Evolutionary conservation across 306 rosid species (phyloP).

Genomic region (Alnus glutinosa): DNA sequence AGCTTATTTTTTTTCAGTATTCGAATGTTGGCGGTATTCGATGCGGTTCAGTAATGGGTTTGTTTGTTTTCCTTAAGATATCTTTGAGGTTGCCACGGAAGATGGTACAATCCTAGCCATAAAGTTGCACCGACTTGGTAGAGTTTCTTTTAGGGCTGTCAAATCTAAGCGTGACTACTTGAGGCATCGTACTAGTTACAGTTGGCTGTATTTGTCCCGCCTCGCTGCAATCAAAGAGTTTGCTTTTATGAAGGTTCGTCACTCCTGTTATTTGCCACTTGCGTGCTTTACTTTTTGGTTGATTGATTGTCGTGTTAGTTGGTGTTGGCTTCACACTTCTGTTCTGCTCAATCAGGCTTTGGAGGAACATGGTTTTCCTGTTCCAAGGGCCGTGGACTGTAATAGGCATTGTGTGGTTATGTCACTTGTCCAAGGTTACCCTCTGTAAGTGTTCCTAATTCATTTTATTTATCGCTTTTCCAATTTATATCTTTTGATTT

Average conservation of each 20-base stretch:
- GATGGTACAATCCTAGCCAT: slow-evolving; percentile 82
- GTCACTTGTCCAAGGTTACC: slow-evolving; percentile 91
- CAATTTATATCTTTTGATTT: not conserved
- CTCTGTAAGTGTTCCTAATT: slow-evolving; percentile 66
- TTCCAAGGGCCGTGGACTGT: slow-evolving; percentile 76
- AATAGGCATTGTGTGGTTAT: slow-evolving; percentile 90
- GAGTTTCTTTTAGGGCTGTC: slow-evolving; percentile 90
- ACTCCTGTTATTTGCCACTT: not conserved
- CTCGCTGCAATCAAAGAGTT: slow-evolving; percentile 92
- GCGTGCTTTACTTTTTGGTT: slow-evolving; percentile 6
- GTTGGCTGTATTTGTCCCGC: slow-evolving; percentile 91
- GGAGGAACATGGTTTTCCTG: slow-evolving; percentile 81
- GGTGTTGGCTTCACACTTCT: slow-evolving; percentile 15
- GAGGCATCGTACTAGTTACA: slow-evolving; percentile 80
- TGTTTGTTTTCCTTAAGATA: slow-evolving; percentile 52
- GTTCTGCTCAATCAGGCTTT: slow-evolving; percentile 61
- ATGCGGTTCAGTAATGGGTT: not conserved
- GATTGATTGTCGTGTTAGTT: slow-evolving; percentile 5
- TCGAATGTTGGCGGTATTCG: not conserved
- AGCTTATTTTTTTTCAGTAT: not conserved
- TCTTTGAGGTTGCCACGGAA: slow-evolving; percentile 87
- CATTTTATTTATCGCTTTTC: not conserved
- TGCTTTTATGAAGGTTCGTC: slow-evolving; percentile 87
- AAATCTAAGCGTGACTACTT: slow-evolving; percentile 95
- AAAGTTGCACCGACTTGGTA: slow-evolving; percentile 91